Conservation (phyloP, 2,329 filamentous ascomycete genomes). For the Cladosporium colombiae region DNA sequence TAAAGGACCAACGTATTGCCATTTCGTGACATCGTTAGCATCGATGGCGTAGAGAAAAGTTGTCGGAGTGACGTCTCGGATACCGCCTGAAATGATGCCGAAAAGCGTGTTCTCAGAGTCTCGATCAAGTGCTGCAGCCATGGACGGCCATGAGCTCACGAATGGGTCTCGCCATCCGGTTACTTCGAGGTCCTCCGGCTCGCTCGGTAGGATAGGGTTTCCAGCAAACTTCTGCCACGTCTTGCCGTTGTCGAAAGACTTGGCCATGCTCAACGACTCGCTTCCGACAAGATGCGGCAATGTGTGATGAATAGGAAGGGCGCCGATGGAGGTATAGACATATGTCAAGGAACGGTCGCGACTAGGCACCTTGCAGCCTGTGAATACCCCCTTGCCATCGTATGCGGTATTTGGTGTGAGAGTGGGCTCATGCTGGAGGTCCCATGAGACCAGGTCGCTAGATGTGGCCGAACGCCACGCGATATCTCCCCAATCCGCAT, state of each 20-base stretch:
- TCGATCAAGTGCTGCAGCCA: slow-evolving; percentile 26
- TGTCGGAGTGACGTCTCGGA: slow-evolving; percentile 45
- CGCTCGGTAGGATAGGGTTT: slow-evolving; percentile 43
- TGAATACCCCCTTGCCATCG: slow-evolving; percentile 46
- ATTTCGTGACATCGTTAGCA: slow-evolving; percentile 43
- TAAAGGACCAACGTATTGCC: slow-evolving; percentile 50
- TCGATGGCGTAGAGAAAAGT: slow-evolving; percentile 51
- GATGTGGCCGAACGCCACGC: slow-evolving; percentile 46
- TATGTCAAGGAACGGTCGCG: slow-evolving; percentile 38
- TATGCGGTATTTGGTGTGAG: slow-evolving; percentile 40
- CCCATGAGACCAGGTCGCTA: slow-evolving; percentile 43
- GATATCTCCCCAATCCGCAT: slow-evolving; percentile 46
- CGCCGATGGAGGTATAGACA: slow-evolving; percentile 45
- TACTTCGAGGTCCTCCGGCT: slow-evolving; percentile 39
- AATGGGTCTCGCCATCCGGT: slow-evolving; percentile 49
- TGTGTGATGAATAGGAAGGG: slow-evolving; percentile 45
- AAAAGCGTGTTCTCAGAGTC: slow-evolving; percentile 39
- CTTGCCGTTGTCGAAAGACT: slow-evolving; percentile 41
- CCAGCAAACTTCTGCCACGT: slow-evolving; percentile 40
- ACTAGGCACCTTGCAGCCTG: slow-evolving; percentile 41
- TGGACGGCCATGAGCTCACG: slow-evolving; percentile 36
- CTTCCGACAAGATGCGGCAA: slow-evolving; percentile 40
- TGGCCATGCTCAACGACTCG: slow-evolving; percentile 43
- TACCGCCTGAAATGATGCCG: slow-evolving; percentile 53
- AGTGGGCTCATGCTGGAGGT: slow-evolving; percentile 31